Base-by-base conservation (phyloP, 768 basidiomycete genomes). In the Boletus pseudo-olivaceus region DNA sequence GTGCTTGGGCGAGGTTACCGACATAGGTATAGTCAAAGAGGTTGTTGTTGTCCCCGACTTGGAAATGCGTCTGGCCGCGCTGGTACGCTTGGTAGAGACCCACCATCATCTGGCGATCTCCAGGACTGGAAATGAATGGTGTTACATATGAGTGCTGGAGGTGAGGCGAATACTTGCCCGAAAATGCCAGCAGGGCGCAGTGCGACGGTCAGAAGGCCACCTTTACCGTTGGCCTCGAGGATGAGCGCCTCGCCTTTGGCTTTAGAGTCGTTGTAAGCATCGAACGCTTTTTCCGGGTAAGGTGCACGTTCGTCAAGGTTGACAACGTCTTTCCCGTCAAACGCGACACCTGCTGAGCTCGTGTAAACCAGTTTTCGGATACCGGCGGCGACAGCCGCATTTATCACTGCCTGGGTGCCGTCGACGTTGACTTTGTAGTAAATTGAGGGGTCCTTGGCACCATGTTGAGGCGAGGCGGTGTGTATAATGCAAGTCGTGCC, bases 21-120 rank as follows among this genome's bases (percentile, higher is more conserved):
- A 98, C 93, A 66, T 98, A 98, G 6, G 95, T 97, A 83, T 89
- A 94, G 72, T 98, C 97, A 64, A 91, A 93, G 4, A 98, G 73
- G 68, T 98, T 98, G 58, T 81, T 84, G 73, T 98, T 97, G 73
- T 88, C 78, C 35, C 97, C 97, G 59, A 99, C 85, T 71, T 98
- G 95, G 78, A 92, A 90, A 60, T 90, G 85, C 0, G 93, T 93
- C 69, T 97, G 89, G 17, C 84, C 83, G 41, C 83, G 80, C 63
- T 88, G 78, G 69, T 91, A 88, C 4, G 87, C 93, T 54, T 86
- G 75, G 68, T 83, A 85, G 34, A 96, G 75, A n/a, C 90, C 91
- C 1, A 79, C 72, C 72, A 95, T 84, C 59, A 83, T 78, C 69
- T 97, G 94, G 10, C 91, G 83, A 64, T 98, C 97, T 6, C 96